Base-by-base conservation (phyloP, 108 stramenopile species). In the Mayamaea pseudoterrestris region DNA sequence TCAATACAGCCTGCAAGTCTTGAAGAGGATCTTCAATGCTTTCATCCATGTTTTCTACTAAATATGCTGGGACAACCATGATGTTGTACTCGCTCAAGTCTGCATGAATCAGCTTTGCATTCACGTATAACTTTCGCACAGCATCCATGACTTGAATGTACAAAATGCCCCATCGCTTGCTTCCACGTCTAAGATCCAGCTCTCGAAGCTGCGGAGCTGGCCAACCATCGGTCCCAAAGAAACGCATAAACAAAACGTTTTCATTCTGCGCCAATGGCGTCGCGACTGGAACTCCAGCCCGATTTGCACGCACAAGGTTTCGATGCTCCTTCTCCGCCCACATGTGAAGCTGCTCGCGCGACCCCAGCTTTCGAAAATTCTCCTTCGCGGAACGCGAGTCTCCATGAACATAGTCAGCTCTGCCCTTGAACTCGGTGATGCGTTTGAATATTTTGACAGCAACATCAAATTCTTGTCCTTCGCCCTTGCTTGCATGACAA, bases 291-390 rank as follows among this genome's bases (percentile, higher is more conserved):
- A 90, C 76, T 17, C 65, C 64, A 7, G 68, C 67, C 29, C 74
- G 57, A 25, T 71, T 22, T 1, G 83, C 80, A 27, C 88, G 69
- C 2, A 78, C 51, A 23, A 90, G 47, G 56, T 90, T 90, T 13
- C 83, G 70, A 55, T 66, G 78, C 53, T 90, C 88, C 50, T 85
- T 90, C 52, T 90, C 88, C 14, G 88, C 61, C 83, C 83, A 84
- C 13, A 80, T 12, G 16, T 65, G 68, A 25, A 90, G 53, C 35
- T 83, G 78, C 32, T 77, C 72, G 27, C 78, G 58, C 24, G 55
- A 62, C 9, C 60, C 53, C 7, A 51, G 27, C 5, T 63, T 66
- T 31, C 51, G 18, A 49, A 67, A 78, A 21, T 53, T 50, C 44
- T 66, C 51, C 26, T 63, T 17, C 30, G 52, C 53, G 50, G 66